These are phyloP conservation scores for Arthromyces matolae DNA, from an alignment of 768 basidiomycete species.

Conservation along the genomic window DNA sequence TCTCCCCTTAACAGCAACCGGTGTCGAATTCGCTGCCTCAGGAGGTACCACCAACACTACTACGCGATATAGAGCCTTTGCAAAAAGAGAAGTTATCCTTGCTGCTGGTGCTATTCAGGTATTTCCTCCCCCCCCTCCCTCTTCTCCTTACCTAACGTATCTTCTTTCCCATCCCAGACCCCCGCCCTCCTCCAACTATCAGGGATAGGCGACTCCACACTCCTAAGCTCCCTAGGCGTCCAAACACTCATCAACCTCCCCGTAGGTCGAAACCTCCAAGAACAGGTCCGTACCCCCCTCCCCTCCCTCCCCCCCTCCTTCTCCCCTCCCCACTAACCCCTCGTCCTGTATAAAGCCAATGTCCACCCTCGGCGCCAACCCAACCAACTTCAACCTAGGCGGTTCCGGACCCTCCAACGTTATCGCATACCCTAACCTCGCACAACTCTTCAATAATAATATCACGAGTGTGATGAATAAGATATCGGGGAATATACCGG, in stretches of 20 bases:
- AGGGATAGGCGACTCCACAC: conserved; percentile 49
- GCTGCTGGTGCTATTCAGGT: conserved; percentile 51
- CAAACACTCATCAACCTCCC: conserved; percentile 41
- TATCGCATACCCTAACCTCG: conserved; percentile 50
- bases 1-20: conserved; percentile 39
- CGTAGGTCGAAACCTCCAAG: conserved; percentile 57
- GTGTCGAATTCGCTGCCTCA: conserved; percentile 44
- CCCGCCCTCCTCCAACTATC: conserved; percentile 51
- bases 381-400: conserved; percentile 37
- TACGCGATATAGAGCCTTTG: conserved; percentile 37
- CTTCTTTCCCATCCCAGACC: conserved; percentile 24
- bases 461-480: conserved; percentile 29
- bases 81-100: conserved; percentile 48
- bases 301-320: not conserved
- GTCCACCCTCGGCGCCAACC: conserved; percentile 36
- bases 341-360: conserved; percentile 28
- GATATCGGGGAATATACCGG: conserved; percentile 34
- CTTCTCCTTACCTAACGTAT: not conserved
- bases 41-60: conserved; percentile 31
- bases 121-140: not conserved
- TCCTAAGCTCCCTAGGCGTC: conserved; percentile 46
- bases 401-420: conserved; percentile 44
- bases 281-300: conserved; percentile 33
- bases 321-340: not conserved
- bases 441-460: conserved; percentile 39